Evolutionary conservation across 179 eudicot species (phyloP), one percentile per base, ranked within the genome.

Genomic region (Dionaea muscipula): DNA sequence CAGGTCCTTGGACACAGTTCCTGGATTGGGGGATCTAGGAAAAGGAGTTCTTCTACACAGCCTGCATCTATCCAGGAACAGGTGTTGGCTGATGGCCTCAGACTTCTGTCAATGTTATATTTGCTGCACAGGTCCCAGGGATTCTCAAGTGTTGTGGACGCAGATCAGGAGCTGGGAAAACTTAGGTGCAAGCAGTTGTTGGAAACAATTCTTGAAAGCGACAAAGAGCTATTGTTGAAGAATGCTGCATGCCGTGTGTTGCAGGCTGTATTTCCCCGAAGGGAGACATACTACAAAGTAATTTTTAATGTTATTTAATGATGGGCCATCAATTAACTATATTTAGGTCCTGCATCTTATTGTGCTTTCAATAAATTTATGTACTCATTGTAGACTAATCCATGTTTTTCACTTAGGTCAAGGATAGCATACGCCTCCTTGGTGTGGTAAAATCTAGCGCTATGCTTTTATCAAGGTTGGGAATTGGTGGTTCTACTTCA

Each of bases 1-100:
- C 95, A 80, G 59, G 89, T 66, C 2, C 89, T 93, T 59, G 95
- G 96, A 64, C 66, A 73, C 67, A 77, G 71, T 59, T 78, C 90
- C 11, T 78, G 77, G 76, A 74, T 75, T 65, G 65, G 81, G 22
- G 74, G 81, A 38, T 75, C 95, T 37, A 76, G 82, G 72, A 90
- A 76, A 53, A 93, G 83, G 74, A 57, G 64, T 57, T 65, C 74
- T 46, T 53, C 78, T 26, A 56, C 66, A 48, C 99, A 83, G 67
- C 66, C 94, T 68, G 80, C 87, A 31, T 68, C 96, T 54, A 59
- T 78, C 17, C 80, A 85, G 75, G 99, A 88, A 75, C 90, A 85
- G 64, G 90, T 88, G 62, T 72, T 89, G 28, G 94, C 90, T 65
- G 95, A 89, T 74, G 95, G 96, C 44, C 95, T 93, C 52, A 93